Percentiles rank a stretch among this genome's conserved stretches.
These are phyloP conservation scores for Rhynchosporium graminicola DNA, from an alignment of 2,329 filamentous ascomycete species.

Conservation along the genomic window DNA sequence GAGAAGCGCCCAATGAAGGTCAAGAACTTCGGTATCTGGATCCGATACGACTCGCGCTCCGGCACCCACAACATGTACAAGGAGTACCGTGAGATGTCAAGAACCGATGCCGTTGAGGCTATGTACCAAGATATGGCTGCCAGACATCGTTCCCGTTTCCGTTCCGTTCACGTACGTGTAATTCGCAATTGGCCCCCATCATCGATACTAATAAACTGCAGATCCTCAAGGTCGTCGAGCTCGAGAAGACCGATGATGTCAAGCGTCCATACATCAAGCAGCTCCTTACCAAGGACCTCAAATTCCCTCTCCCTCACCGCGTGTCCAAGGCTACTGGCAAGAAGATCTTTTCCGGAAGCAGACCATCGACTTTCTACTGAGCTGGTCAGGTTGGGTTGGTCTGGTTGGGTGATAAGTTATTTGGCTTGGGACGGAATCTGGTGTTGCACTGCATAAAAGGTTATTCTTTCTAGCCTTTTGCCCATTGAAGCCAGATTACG, in stretches of 20 bases:
- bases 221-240: conserved; percentile 98
- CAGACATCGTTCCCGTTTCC: conserved; percentile 96
- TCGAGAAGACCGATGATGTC: conserved; percentile 92
- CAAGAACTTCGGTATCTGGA: conserved; percentile 99
- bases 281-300: conserved; percentile 90
- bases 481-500: conserved; percentile 37
- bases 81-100: conserved; percentile 99
- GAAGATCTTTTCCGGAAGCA: conserved; percentile 91
- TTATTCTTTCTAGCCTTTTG: conserved; percentile 41
- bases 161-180: conserved; percentile 93
- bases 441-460: conserved; percentile 40
- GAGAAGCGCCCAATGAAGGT: conserved; percentile 99
- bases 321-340: conserved; percentile 77
- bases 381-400: conserved; percentile 25
- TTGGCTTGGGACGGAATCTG: conserved; percentile 36
- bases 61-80: conserved; percentile 99
- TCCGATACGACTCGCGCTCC: conserved; percentile 99
- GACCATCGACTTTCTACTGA: conserved; percentile 95
- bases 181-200: conserved; percentile 43
- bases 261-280: conserved; percentile 99
- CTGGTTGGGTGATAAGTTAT: conserved; percentile 17
- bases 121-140: conserved; percentile 99
- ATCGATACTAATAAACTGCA: conserved; percentile 44
- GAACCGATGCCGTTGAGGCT: conserved; percentile 91
- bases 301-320: conserved; percentile 98